phyloP scores from a whole-genome alignment of 2,329 filamentous ascomycete species.

The Colletotrichum tropicicola region DNA sequence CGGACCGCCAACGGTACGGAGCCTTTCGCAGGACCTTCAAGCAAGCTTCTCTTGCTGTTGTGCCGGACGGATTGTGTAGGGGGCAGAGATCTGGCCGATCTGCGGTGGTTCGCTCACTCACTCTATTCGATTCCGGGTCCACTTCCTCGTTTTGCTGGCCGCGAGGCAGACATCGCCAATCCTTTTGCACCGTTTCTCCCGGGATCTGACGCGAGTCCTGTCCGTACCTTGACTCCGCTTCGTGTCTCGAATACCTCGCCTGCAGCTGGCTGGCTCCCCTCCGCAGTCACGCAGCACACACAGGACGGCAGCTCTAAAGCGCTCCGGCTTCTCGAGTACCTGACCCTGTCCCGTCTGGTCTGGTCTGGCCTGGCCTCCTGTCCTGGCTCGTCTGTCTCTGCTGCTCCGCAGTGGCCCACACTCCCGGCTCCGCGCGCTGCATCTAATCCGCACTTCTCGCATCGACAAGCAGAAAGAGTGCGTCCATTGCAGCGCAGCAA shows the following conservation, averaged over 20 bases:
- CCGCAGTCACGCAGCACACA: neutral
- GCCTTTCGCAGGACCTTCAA: neutral
- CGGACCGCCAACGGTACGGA: conserved; percentile 4
- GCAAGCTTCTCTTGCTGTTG: neutral
- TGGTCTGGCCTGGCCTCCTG: neutral
- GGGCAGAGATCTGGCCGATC: conserved; percentile 4
- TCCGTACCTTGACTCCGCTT: conserved; percentile 12
- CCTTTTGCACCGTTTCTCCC: neutral
- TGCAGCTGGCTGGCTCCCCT: neutral
- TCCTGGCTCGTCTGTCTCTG: conserved; percentile 10
- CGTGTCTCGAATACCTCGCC: conserved; percentile 15
- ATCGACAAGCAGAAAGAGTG: too few species aligned
- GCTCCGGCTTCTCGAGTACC: neutral
- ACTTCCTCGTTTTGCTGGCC: neutral
- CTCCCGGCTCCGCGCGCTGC: conserved; percentile 24
- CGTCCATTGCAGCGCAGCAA: neutral
- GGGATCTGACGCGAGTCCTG: neutral
- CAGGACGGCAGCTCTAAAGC: neutral
- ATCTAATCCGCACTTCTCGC: conserved; percentile 19
- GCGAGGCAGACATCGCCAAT: neutral
- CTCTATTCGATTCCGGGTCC: neutral
- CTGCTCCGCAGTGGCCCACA: conserved; percentile 23
- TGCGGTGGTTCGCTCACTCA: neutral
- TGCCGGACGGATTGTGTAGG: neutral
- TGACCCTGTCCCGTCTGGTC: conserved; percentile 19